A percentile compares a stretch with the other conserved stretches of the same genome.
Evolutionary conservation across 202 grass and related monocot species (phyloP).

Genomic region (Tripidium arundinaceum): DNA sequence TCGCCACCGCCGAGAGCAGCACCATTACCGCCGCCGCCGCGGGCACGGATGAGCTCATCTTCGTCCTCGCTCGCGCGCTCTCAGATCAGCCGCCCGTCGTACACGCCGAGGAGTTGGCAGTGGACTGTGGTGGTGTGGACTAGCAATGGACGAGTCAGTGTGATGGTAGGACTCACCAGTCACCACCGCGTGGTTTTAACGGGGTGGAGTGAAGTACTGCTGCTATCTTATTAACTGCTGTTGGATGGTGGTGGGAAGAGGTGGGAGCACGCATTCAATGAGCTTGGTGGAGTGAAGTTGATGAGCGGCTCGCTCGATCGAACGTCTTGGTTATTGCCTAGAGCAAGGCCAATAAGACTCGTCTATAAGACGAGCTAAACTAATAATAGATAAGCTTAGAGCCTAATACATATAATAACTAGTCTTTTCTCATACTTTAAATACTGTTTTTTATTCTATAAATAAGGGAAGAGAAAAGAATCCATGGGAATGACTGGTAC

Average conservation of each 20-base stretch:
- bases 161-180: not conserved
- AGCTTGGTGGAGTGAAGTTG: not conserved
- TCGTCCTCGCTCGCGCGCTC: not conserved
- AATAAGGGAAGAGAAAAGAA: no score
- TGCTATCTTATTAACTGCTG: not conserved
- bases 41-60: not conserved
- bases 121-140: not conserved
- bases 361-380: no score
- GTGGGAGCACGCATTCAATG: conserved; percentile 17
- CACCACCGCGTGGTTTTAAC: conserved; percentile 26
- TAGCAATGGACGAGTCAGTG: no score
- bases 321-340: no score
- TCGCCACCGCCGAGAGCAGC: not conserved
- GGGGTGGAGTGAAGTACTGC: not conserved
- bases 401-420: no score
- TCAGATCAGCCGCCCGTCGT: no score
- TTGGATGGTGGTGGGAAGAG: not conserved
- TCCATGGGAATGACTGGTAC: no score
- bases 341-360: no score
- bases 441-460: no score
- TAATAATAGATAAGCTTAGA: no score
- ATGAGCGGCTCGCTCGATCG: not conserved
- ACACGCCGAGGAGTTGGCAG: not conserved
- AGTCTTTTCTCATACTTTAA: no score
- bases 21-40: not conserved